Percentiles rank a stretch among this genome's conserved stretches.
phyloP scores from a whole-genome alignment of 257 asterid genomes.

The Plantago elongata region DNA sequence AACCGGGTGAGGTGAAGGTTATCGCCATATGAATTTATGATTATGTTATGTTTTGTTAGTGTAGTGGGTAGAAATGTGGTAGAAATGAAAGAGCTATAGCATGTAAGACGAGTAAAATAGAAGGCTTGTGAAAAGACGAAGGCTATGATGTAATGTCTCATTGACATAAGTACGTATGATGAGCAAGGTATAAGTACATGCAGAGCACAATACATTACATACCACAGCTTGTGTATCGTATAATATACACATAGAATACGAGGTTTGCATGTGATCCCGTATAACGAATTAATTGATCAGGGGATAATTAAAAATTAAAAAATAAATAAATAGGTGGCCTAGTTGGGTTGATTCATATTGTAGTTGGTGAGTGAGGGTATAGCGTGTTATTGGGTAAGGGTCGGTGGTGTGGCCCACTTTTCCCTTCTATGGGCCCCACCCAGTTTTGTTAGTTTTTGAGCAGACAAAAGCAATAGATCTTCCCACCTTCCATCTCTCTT shows the following conservation, averaged over 20 bases:
- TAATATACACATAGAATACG: conserved; percentile 6
- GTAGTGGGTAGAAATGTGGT: too few relatives aligned
- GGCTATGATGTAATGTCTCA: too few relatives aligned
- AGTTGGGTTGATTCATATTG: not conserved
- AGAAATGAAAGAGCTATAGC: too few relatives aligned
- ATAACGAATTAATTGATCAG: too few relatives aligned
- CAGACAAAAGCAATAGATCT: conserved; percentile 50
- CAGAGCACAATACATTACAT: not conserved
- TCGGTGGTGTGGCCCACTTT: conserved; percentile 38
- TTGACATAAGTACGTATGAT: too few relatives aligned
- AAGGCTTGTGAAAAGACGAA: too few relatives aligned
- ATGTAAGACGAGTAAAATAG: too few relatives aligned
- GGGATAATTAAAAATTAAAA: too few relatives aligned
- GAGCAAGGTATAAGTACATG: not conserved
- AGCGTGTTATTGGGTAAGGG: conserved; percentile 40
- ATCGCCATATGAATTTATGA: too few relatives aligned
- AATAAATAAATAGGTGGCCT: not conserved
- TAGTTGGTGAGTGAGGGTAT: conserved; percentile 17
- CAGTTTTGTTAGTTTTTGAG: conserved; percentile 41
- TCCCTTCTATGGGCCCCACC: conserved; percentile 37
- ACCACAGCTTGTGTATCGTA: not conserved
- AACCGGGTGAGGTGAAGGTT: too few relatives aligned
- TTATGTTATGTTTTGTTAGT: too few relatives aligned
- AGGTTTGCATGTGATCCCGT: conserved; percentile 11
- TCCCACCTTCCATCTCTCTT: conserved; percentile 24